Evolutionary conservation across 2,329 filamentous ascomycete species (phyloP).

Genomic region (Fusarium sp.): DNA sequence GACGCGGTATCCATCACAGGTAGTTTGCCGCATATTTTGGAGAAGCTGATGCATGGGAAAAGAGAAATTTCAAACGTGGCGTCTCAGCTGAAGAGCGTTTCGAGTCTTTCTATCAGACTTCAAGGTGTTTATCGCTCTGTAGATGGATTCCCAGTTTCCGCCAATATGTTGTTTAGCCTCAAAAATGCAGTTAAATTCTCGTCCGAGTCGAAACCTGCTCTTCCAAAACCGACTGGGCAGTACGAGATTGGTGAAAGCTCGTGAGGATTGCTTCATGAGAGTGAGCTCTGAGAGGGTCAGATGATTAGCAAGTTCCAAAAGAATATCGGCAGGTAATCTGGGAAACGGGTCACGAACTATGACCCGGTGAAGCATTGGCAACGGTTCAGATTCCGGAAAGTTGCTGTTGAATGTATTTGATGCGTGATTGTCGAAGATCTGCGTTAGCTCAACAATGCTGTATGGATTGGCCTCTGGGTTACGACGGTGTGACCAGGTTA

Average conservation of each 20-base stretch:
- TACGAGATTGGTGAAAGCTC: neutral
- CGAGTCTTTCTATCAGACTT: neutral
- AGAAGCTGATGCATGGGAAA: neutral
- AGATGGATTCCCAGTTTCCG: neutral
- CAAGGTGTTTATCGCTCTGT: neutral
- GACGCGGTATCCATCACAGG: neutral
- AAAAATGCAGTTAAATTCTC: neutral
- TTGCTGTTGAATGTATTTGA: fast-evolving
- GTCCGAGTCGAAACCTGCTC: neutral
- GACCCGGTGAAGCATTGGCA: neutral
- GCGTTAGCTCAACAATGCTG: neutral
- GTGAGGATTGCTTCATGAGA: neutral
- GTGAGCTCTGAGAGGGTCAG: neutral
- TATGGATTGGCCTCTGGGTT: no score
- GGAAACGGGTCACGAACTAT: neutral
- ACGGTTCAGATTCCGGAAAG: no score
- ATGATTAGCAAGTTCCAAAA: neutral
- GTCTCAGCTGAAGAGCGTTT: neutral
- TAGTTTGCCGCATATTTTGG: neutral
- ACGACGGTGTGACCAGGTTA: neutral
- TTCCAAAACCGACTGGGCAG: neutral
- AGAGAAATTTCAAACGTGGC: neutral
- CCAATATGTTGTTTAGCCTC: neutral
- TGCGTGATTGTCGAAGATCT: neutral
- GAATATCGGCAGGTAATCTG: neutral